Evolutionary conservation across 805 yeast species (phyloP), one percentile per base, ranked within the genome.

Genomic region (Metschnikowia colocasiae): DNA sequence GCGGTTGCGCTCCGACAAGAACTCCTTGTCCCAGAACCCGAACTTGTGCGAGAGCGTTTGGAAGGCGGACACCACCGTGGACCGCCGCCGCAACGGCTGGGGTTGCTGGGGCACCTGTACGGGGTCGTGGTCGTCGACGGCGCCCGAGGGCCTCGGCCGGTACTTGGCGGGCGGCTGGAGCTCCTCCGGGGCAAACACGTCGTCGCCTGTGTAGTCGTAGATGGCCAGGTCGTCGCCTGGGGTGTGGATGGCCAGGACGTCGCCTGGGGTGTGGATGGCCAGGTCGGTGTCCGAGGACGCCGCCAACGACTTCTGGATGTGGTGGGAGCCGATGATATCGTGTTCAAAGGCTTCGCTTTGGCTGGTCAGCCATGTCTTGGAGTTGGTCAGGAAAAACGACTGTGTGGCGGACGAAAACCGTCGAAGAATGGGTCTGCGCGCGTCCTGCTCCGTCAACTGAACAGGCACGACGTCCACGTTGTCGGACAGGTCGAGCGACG

Each of bases 21-120:
- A 63, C 19, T 57, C 66, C 43, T 56, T 48, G 45, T 64, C 68
- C 68, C 69, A 65, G 47, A 36, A 61, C 40, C 67, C 53, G 46
- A 59, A 37, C 46, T 64, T 51, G 36, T 46, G 45, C 30, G 58
- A 52, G 39, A 58, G 39, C 7, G 40, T 43, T 46, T 62, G 64
- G 23, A 63, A 50, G 6, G 59, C 53, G 4, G 60, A 42, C 1
- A 41, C 60, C 12, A 61, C 55, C 8, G 67, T 61, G 29, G 60
- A 55, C 16, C 45, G 49, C 20, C 64, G 48, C 4, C 56, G 41
- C n/a, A n/a, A n/a, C n/a, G n/a, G n/a, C n/a, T n/a, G n/a, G n/a
- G n/a, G n/a, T n/a, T n/a, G n/a, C n/a, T n/a, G n/a, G n/a, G n/a
- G n/a, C n/a, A n/a, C n/a, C n/a, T n/a, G n/a, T n/a, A n/a, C n/a